phyloP scores from a whole-genome alignment of 1,139 yeast genomes.

The Maudiozyma humilis region DNA sequence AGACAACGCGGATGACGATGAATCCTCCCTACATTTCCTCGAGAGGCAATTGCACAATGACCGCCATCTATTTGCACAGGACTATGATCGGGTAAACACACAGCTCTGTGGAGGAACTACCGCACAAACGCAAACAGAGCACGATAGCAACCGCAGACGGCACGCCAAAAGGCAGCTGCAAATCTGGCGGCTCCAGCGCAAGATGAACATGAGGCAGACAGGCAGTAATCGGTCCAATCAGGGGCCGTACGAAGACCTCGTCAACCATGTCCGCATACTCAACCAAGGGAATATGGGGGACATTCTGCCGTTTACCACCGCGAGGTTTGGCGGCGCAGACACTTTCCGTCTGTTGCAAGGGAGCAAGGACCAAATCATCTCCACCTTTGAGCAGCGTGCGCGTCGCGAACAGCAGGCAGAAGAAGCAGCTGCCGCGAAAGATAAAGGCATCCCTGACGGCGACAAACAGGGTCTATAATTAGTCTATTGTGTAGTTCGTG shows the following conservation, averaged over 20 bases:
- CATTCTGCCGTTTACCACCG: conserved; percentile 24
- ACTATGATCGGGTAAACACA: conserved; percentile 12
- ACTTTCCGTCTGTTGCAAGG: conserved; percentile 15
- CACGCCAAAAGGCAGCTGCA: conserved; percentile 15
- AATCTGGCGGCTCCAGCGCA: conserved; percentile 25
- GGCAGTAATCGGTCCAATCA: not conserved
- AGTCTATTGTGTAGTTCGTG: not conserved
- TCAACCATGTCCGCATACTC: conserved; percentile 23
- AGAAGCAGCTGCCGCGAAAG: too few relatives aligned
- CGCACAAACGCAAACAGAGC: conserved; percentile 1
- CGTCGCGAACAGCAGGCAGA: not conserved
- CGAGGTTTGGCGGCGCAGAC: conserved; percentile 26
- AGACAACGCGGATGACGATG: not conserved
- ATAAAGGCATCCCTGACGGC: too few relatives aligned
- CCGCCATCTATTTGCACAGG: conserved; percentile 9
- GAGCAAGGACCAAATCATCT: conserved; percentile 13
- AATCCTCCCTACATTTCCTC: conserved; percentile 1
- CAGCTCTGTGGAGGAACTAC: conserved; percentile 7
- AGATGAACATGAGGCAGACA: conserved; percentile 13
- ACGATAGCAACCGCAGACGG: conserved; percentile 12
- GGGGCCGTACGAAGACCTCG: conserved; percentile 21
- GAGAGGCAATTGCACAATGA: conserved; percentile 14
- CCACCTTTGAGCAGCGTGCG: conserved; percentile 9
- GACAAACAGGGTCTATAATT: not conserved
- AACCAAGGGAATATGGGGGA: conserved; percentile 24